phyloP scores from a whole-genome alignment of 2,329 filamentous ascomycete genomes.

The Metarhizium rileyi region DNA sequence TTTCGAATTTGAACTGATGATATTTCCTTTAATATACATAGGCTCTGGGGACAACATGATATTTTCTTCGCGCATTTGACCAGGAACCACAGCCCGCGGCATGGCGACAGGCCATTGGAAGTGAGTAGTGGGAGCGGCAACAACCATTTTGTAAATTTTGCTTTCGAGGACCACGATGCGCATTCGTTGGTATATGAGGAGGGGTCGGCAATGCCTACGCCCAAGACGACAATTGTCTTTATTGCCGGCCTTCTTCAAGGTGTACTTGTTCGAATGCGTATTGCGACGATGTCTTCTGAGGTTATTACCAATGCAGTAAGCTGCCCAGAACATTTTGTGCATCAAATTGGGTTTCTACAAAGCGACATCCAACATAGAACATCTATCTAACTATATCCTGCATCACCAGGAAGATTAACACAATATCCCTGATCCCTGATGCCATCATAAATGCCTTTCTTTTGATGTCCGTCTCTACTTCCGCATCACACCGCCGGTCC shows the following conservation, averaged over 20 bases:
- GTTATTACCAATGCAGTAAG: too few species aligned
- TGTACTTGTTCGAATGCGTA: too few species aligned
- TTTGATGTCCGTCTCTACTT: too few species aligned
- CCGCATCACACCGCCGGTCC: too few species aligned
- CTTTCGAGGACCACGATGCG: constrained; percentile 30
- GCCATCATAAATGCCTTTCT: too few species aligned
- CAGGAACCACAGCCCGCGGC: constrained; percentile 37
- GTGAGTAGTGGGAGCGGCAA: constrained; percentile 37
- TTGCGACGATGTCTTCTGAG: too few species aligned
- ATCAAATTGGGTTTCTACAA: too few species aligned
- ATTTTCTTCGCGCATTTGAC: constrained; percentile 32
- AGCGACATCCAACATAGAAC: too few species aligned
- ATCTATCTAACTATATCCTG: too few species aligned
- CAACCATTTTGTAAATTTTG: constrained; percentile 32
- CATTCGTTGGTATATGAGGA: constrained; percentile 41
- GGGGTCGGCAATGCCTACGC: constrained; percentile 37
- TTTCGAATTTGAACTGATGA: constrained; percentile 37
- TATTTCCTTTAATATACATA: constrained; percentile 38
- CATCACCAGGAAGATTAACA: too few species aligned
- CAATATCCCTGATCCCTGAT: too few species aligned
- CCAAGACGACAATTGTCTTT: constrained; percentile 39
- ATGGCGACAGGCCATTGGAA: constrained; percentile 41
- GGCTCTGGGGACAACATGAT: constrained; percentile 25
- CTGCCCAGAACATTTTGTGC: too few species aligned
- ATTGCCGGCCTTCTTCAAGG: constrained; percentile 5